phyloP scores from a whole-genome alignment of 2,329 filamentous ascomycete genomes.

The Colletotrichum lindemuthianum region DNA sequence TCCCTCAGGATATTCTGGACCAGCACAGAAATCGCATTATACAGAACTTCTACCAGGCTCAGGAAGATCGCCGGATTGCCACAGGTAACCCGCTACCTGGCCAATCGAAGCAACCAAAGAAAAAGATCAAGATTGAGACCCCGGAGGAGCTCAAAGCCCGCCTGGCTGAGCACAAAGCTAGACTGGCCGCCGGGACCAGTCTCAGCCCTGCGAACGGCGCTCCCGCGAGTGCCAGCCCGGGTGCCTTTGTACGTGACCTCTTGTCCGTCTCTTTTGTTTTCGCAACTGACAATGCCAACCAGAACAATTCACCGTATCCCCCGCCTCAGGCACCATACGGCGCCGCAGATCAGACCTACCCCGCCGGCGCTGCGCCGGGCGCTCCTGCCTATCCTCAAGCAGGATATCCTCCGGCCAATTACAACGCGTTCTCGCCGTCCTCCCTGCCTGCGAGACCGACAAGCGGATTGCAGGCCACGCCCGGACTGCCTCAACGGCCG shows the following conservation, averaged over 20 bases:
- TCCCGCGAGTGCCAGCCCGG: conserved; percentile 56
- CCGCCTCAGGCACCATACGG: conserved; percentile 48
- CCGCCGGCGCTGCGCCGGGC: conserved; percentile 40
- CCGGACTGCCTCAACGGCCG: conserved; percentile 58
- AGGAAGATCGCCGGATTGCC: conserved; percentile 81
- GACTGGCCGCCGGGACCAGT: conserved; percentile 66
- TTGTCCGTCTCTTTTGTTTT: neutral
- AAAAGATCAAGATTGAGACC: conserved; percentile 79
- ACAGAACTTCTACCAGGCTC: conserved; percentile 84
- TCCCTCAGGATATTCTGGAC: conserved; percentile 85
- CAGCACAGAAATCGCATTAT: conserved; percentile 89
- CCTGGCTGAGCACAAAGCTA: conserved; percentile 79
- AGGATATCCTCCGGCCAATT: conserved; percentile 26
- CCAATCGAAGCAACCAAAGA: conserved; percentile 71
- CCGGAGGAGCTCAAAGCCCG: conserved; percentile 83
- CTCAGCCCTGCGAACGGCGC: conserved; percentile 57
- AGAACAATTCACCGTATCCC: conserved; percentile 53
- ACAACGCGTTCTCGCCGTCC: conserved; percentile 48
- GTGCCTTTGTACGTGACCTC: conserved; percentile 65
- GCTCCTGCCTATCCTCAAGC: conserved; percentile 33
- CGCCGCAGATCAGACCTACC: conserved; percentile 45
- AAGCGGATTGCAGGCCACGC: conserved; percentile 48
- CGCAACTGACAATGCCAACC: conserved; percentile 36
- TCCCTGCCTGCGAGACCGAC: conserved; percentile 59
- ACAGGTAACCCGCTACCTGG: conserved; percentile 87